These are phyloP conservation scores for Kwoniella botswanensis DNA, from an alignment of 768 basidiomycete species.

Conservation along the genomic window DNA sequence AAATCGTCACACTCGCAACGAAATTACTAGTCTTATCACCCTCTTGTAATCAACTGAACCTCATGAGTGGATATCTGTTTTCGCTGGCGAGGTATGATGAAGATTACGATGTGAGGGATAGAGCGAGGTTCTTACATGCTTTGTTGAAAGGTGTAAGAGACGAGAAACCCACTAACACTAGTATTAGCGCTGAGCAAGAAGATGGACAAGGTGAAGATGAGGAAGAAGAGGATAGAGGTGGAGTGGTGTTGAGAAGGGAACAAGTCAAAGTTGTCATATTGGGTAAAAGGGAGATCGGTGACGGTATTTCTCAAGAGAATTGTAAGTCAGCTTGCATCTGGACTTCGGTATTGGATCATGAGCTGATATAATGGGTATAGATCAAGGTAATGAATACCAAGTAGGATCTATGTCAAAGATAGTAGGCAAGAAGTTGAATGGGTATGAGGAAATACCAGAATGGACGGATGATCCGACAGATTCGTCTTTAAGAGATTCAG, in stretches of 20 bases:
- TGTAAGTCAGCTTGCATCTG: constrained; percentile 46
- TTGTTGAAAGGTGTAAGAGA: constrained; percentile 67
- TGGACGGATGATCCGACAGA: constrained; percentile 90
- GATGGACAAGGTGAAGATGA: constrained; percentile 55
- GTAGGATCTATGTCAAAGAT: constrained; percentile 74
- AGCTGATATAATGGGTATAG: constrained; percentile 8
- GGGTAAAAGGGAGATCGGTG: constrained; percentile 66
- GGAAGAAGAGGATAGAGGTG: constrained; percentile 64
- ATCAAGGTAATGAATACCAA: constrained; percentile 23
- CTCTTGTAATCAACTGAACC: constrained; percentile 56
- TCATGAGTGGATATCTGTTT: constrained; percentile 68
- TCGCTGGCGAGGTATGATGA: constrained; percentile 84
- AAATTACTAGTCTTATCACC: constrained; percentile 74
- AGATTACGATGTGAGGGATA: constrained; percentile 89
- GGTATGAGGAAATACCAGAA: constrained; percentile 70
- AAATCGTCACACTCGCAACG: constrained; percentile 80
- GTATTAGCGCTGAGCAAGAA: constrained; percentile 25
- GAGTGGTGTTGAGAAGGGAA: constrained; percentile 79
- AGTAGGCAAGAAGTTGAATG: constrained; percentile 65
- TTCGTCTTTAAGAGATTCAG: constrained; percentile 69
- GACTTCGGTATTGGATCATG: not conserved
- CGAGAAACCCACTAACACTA: constrained; percentile 26
- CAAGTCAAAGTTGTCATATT: constrained; percentile 81
- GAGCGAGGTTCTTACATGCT: constrained; percentile 76
- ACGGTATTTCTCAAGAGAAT: constrained; percentile 14